A percentile compares a stretch with the other conserved stretches of the same genome.
Conservation (phyloP, 2,329 filamentous ascomycete species). For the Aaosphaeria arxii region DNA sequence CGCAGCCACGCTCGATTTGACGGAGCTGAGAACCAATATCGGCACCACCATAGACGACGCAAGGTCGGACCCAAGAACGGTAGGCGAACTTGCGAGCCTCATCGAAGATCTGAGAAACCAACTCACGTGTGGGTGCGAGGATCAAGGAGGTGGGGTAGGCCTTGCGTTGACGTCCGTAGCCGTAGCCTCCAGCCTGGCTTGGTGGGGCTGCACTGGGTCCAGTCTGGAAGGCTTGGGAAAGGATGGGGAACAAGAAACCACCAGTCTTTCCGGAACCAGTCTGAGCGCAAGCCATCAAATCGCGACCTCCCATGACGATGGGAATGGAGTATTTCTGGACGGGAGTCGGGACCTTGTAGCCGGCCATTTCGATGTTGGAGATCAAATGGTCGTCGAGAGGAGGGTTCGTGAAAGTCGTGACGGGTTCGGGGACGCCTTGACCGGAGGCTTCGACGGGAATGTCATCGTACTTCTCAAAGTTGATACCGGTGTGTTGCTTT, state of each 20-base stretch:
- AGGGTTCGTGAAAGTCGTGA: slow-evolving; percentile 87
- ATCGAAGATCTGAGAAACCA: slow-evolving; percentile 98
- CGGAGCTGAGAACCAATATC: slow-evolving; percentile 98
- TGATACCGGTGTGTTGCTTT: slow-evolving; percentile 98
- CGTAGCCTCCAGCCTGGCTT: slow-evolving; percentile 57
- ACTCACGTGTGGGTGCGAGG: slow-evolving; percentile 92
- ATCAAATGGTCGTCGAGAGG: slow-evolving; percentile 93
- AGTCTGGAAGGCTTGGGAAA: slow-evolving; percentile 93
- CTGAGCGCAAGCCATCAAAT: slow-evolving; percentile 99
- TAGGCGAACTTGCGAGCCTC: slow-evolving; percentile 98
- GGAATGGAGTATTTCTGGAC: slow-evolving; percentile 99
- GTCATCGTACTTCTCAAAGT: slow-evolving; percentile 99
- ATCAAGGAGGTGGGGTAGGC: slow-evolving; percentile 96
- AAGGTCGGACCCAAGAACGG: slow-evolving; percentile 97
- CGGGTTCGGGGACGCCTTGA: slow-evolving; percentile 86
- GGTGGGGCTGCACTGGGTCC: slow-evolving; percentile 72
- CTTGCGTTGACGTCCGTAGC: slow-evolving; percentile 92
- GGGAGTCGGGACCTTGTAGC: slow-evolving; percentile 93
- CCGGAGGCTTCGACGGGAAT: slow-evolving; percentile 98
- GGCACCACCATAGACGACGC: slow-evolving; percentile 97
- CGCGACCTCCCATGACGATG: slow-evolving; percentile 96
- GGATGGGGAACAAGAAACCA: slow-evolving; percentile 98
- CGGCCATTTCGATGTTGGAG: slow-evolving; percentile 87
- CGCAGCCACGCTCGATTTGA: slow-evolving; percentile 95
- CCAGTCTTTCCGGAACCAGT: slow-evolving; percentile 99